phyloP scores from a whole-genome alignment of 2,329 filamentous ascomycete genomes.

The Chrysoporthe puriensis region DNA sequence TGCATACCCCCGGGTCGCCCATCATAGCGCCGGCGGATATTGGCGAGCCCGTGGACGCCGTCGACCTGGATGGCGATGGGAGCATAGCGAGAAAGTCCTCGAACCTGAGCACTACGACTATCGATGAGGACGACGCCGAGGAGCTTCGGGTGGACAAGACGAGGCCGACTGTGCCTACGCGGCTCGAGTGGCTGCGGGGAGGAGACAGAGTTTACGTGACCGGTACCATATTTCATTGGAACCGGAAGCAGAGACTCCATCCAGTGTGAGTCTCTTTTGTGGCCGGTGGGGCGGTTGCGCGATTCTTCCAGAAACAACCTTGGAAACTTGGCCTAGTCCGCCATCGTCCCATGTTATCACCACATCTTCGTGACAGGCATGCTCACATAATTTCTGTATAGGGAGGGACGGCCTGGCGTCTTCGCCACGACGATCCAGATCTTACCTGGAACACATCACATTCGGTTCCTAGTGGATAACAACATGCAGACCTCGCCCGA shows the following conservation, averaged over 20 bases:
- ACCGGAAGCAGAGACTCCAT: constrained; percentile 86
- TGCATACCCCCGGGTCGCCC: constrained; percentile 86
- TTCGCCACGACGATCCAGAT: constrained; percentile 81
- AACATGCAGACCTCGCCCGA: constrained; percentile 88
- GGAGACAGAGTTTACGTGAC: constrained; percentile 95
- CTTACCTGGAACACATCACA: constrained; percentile 90
- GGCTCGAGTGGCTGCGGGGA: constrained; percentile 80
- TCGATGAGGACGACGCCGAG: constrained; percentile 79
- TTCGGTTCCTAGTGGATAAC: constrained; percentile 94
- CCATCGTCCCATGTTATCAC: constrained; percentile 15
- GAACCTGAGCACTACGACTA: constrained; percentile 62
- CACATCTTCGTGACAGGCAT: constrained; percentile 13
- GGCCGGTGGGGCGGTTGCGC: constrained; percentile 9
- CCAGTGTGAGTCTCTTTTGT: constrained; percentile 68
- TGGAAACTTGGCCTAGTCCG: background rate
- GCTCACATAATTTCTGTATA: constrained; percentile 36
- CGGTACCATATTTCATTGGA: constrained; percentile 96
- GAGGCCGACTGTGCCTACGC: constrained; percentile 78
- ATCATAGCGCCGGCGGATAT: constrained; percentile 75
- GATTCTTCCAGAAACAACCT: constrained; percentile 13
- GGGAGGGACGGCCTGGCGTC: constrained; percentile 61
- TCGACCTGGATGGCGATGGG: constrained; percentile 54
- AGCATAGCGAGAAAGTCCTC: constrained; percentile 58
- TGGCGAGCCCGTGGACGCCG: constrained; percentile 54
- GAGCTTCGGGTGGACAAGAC: constrained; percentile 77